Evolutionary conservation across 2,329 filamentous ascomycete species (phyloP), one percentile per base, ranked within the genome.

Genomic region (Aspergillus calidoustus): DNA sequence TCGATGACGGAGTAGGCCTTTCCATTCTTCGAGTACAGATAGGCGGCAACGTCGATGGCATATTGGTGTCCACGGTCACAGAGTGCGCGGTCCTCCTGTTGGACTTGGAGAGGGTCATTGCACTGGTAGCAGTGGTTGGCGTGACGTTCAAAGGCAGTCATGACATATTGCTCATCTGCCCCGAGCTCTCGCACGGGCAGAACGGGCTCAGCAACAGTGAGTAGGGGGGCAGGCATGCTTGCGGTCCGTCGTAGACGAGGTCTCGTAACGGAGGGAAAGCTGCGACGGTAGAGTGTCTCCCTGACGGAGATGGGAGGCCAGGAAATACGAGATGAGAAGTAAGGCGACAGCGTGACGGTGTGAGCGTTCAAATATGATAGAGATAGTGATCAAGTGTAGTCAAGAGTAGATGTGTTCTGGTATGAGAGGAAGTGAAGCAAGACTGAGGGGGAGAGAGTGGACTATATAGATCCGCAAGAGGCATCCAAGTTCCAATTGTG

Each of bases 1-100:
- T 81, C 79, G 53, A 81, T 72, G 7, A 75, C 71, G 0, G 80
- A 81, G 64, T 76, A 80, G 41, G 78, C 71, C 59, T 74, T 75
- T 52, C 74, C 71, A 41, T 68, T 73, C 63, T 74, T 70, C 60
- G 70, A 71, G 70, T 77, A 74, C 22, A 79, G 61, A 64, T 79
- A 79, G 22, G 70, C 65, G 56, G 69, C 67, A 17, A 79, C 74
- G 61, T 74, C 71, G 57, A 71, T 54, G 38, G 77, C 77, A 38
- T 71, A 70, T 52, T 67, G 66, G 59, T 74, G 68, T 28, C 77
- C 77, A 50, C 72, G 74, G 51, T 74, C 68, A 64, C 77, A 79
- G 53, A 79, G 71, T 22, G 66, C 63, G 15, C 62, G 63, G 44
- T 68, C 66, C 47, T 71, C 66, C 22, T 60, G 62, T 54, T 66